These are phyloP conservation scores for Aspergillus novofumigatus DNA, from an alignment of 2,329 filamentous ascomycete species.

Conservation along the genomic window DNA sequence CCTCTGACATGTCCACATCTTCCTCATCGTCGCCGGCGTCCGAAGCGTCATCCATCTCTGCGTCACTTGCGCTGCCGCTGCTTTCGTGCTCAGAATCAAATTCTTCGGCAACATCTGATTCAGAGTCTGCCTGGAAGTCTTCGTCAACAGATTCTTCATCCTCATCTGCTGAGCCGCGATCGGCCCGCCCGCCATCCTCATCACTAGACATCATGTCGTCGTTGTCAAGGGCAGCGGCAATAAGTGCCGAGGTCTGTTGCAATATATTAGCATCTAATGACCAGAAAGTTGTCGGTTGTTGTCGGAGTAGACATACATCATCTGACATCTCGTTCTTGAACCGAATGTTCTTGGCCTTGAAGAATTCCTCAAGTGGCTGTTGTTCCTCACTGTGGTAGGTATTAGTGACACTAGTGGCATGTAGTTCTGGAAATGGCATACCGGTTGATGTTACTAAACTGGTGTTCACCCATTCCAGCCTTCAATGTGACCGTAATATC, in stretches of 20 bases:
- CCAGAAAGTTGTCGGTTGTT: neutral
- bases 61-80: conserved; percentile 64
- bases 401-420: conserved; percentile 18
- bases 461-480: conserved; percentile 77
- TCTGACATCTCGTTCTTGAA: conserved; percentile 99
- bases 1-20: conserved; percentile 30
- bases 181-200: conserved; percentile 66
- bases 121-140: conserved; percentile 88
- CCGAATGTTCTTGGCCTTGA: conserved; percentile 89
- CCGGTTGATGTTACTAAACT: conserved; percentile 99
- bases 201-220: conserved; percentile 81
- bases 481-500: conserved; percentile 94
- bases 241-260: conserved; percentile 51
- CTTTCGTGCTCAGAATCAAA: conserved; percentile 90
- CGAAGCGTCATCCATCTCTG: conserved; percentile 51
- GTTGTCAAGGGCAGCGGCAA: conserved; percentile 78
- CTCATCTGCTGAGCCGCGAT: conserved; percentile 89
- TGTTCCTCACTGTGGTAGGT: conserved; percentile 67
- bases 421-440: conserved; percentile 25
- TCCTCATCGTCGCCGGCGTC: conserved; percentile 39
- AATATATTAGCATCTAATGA: conserved; percentile 22
- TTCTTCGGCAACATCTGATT: conserved; percentile 94
- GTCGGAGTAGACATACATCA: conserved; percentile 59
- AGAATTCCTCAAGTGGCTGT: conserved; percentile 93
- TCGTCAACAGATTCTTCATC: conserved; percentile 94